These are phyloP conservation scores for Megacollybia marginata DNA, from an alignment of 768 basidiomycete species.

Conservation along the genomic window DNA sequence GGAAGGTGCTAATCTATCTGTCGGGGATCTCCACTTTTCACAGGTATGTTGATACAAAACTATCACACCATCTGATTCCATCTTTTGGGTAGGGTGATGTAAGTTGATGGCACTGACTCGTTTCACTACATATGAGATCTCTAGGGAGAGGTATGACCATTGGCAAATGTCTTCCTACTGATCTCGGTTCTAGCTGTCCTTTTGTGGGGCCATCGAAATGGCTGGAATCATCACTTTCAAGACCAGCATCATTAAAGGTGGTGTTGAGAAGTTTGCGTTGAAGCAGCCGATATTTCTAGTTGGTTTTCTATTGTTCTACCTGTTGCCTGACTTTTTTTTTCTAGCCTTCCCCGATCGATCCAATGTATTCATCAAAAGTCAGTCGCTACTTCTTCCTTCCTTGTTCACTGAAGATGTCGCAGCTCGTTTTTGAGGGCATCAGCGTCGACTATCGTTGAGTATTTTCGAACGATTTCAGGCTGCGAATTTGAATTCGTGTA, in stretches of 20 bases:
- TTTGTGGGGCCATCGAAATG: constrained; percentile 79
- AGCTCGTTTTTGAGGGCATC: constrained; percentile 72
- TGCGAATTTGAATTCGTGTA: constrained; percentile 13
- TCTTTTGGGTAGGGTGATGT: constrained; percentile 3
- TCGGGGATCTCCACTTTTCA: constrained; percentile 75
- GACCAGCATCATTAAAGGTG: constrained; percentile 67
- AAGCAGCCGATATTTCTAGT: constrained; percentile 74
- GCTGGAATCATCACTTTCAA: constrained; percentile 68
- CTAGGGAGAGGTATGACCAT: constrained; percentile 46
- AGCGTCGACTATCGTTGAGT: constrained; percentile 58
- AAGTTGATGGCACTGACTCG: background rate
- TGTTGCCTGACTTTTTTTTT: background rate
- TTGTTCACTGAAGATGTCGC: background rate
- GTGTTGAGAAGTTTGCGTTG: constrained; percentile 65
- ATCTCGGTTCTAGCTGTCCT: constrained; percentile 40
- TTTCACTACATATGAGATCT: background rate
- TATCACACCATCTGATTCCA: background rate
- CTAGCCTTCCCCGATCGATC: constrained; percentile 70
- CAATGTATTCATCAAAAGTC: constrained; percentile 64
- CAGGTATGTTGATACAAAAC: constrained; percentile 48
- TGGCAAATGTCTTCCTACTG: background rate
- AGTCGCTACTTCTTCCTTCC: background rate
- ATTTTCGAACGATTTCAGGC: background rate
- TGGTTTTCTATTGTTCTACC: constrained; percentile 5
- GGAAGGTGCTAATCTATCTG: constrained; percentile 67